phyloP scores from a whole-genome alignment of 2,329 filamentous ascomycete species.

The Hortaea sp. region DNA sequence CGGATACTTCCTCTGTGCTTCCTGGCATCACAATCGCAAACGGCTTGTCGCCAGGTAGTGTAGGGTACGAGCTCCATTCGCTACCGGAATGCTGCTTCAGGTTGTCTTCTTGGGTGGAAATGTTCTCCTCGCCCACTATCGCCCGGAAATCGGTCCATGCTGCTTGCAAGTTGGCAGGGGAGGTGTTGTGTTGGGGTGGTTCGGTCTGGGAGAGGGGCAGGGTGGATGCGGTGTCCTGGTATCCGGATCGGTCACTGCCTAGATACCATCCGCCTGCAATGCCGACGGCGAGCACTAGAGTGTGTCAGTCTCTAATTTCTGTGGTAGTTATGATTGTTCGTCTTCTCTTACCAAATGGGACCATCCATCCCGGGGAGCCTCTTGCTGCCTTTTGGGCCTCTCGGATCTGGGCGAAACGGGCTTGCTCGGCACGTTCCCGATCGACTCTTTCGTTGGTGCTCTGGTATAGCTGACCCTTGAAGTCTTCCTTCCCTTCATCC shows the following conservation, averaged over 20 bases:
- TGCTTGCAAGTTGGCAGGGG: slow-evolving; percentile 49
- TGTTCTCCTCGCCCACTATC: slow-evolving; percentile 52
- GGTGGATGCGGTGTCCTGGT: slow-evolving; percentile 43
- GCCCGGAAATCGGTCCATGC: slow-evolving; percentile 54
- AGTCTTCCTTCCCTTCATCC: slow-evolving; percentile 33
- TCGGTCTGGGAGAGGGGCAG: slow-evolving; percentile 39
- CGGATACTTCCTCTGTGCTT: slow-evolving; percentile 73
- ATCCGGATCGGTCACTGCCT: slow-evolving; percentile 38
- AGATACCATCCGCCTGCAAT: slow-evolving; percentile 46
- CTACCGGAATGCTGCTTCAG: slow-evolving; percentile 49
- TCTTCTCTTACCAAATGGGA: slow-evolving; percentile 19
- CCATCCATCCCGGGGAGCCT: slow-evolving; percentile 19
- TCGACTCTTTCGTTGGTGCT: slow-evolving; percentile 49
- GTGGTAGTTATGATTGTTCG: not conserved
- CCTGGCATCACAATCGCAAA: slow-evolving; percentile 64
- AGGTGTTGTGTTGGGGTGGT: slow-evolving; percentile 45
- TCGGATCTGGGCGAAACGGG: slow-evolving; percentile 34
- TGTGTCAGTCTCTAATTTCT: too few relatives aligned
- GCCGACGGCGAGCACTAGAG: slow-evolving; percentile 41
- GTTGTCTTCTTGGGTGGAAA: slow-evolving; percentile 48
- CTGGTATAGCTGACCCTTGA: slow-evolving; percentile 53
- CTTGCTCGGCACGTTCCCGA: slow-evolving; percentile 48
- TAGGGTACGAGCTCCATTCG: slow-evolving; percentile 50
- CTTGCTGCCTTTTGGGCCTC: slow-evolving; percentile 19
- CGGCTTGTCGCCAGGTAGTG: slow-evolving; percentile 32